Evolutionary conservation across 768 basidiomycete genomes (phyloP).

Genomic region (Boletus rex-veris): DNA sequence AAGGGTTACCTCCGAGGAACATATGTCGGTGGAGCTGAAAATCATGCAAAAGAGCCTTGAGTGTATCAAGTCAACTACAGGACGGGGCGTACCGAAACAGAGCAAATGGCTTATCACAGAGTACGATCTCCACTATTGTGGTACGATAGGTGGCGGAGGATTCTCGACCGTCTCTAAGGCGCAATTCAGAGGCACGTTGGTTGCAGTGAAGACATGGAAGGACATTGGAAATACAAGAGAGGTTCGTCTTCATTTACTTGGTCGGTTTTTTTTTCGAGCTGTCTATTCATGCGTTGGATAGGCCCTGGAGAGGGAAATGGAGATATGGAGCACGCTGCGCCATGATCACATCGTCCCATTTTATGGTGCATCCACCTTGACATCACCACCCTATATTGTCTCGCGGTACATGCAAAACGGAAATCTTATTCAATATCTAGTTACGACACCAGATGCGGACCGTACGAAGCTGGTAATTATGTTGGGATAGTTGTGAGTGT

Average conservation of each 20-base stretch:
- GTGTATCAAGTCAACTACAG: conserved; percentile 1
- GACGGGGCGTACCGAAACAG: conserved; percentile 1
- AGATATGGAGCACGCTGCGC: conserved; percentile 10
- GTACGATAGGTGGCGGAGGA: conserved; percentile 24
- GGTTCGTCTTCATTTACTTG: background rate
- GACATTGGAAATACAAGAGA: background rate
- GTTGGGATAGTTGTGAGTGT: too few relatives aligned
- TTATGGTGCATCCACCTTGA: conserved; percentile 11
- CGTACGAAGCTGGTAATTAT: background rate
- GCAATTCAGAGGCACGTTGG: background rate
- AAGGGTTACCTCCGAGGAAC: background rate
- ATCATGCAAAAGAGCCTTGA: conserved; percentile 1
- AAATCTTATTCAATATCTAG: conserved; percentile 4
- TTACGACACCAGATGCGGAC: background rate
- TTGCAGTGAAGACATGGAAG: conserved; percentile 4
- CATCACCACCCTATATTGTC: conserved; percentile 4
- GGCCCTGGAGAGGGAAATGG: conserved; percentile 4
- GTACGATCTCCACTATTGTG: conserved; percentile 26
- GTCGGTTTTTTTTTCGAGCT: too few relatives aligned
- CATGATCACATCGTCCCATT: conserved; percentile 12
- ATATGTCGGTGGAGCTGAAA: background rate
- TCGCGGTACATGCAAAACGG: conserved; percentile 9
- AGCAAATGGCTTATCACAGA: conserved; percentile 24
- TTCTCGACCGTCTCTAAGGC: conserved; percentile 13
- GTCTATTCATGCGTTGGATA: background rate